These are phyloP conservation scores for Megacollybia marginata DNA, from an alignment of 768 basidiomycete species.

Conservation along the genomic window DNA sequence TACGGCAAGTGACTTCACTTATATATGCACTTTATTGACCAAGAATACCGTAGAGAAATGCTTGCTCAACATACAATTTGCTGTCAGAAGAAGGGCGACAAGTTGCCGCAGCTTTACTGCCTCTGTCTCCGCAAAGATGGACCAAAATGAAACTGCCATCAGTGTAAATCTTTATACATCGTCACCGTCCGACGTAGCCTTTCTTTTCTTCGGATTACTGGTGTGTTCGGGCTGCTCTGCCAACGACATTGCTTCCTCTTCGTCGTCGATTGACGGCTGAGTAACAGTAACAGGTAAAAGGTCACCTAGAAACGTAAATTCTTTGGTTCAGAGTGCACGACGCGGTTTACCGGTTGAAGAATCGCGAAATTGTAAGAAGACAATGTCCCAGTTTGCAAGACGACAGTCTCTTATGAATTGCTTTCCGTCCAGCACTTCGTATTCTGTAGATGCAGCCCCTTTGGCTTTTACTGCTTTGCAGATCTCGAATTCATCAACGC, in stretches of 20 bases:
- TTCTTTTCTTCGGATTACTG: conserved; percentile 37
- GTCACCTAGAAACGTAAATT: conserved; percentile 33
- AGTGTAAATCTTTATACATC: background rate
- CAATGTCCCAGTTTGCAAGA: conserved; percentile 55
- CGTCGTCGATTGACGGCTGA: conserved; percentile 51
- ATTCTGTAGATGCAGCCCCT: conserved; percentile 17
- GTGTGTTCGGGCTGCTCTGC: background rate
- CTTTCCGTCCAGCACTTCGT: conserved; percentile 41
- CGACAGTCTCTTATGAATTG: conserved; percentile 39
- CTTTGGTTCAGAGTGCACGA: background rate
- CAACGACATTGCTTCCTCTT: conserved; percentile 12
- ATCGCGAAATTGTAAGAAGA: conserved; percentile 65
- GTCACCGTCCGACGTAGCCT: conserved; percentile 44
- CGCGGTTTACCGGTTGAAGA: conserved; percentile 41
- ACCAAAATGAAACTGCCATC: conserved; percentile 19
- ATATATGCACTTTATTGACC: background rate
- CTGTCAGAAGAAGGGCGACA: conserved; percentile 89
- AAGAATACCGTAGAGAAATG: conserved; percentile 61
- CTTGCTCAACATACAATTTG: conserved; percentile 92
- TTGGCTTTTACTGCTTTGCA: conserved; percentile 49
- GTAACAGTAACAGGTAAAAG: conserved; percentile 53
- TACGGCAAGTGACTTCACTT: conserved; percentile 43
- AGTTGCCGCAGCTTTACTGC: conserved; percentile 87
- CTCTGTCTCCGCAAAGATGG: conserved; percentile 52
- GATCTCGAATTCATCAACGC: conserved; percentile 53